Evolutionary conservation across 208 protist species (phyloP).

Genomic region (Histomonas meleagridis): DNA sequence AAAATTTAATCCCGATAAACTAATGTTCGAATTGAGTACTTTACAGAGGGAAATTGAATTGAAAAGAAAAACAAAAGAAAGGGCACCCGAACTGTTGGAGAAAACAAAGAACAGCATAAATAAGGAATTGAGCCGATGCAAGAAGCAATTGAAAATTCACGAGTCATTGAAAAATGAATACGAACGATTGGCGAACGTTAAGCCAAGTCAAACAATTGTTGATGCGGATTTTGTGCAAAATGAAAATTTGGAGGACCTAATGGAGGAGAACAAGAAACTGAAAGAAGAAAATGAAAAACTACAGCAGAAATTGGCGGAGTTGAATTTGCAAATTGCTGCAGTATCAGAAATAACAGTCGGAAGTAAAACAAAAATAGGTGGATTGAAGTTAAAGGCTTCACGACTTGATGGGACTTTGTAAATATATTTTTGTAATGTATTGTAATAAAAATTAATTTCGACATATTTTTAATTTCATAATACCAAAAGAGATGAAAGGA

Average conservation of each 20-base stretch:
- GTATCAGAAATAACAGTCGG: conserved; percentile 30
- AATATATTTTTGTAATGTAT: no score
- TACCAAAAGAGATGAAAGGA: no score
- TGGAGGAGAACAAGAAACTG: not conserved
- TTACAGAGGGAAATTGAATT: conserved; percentile 14
- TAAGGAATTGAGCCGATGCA: not conserved
- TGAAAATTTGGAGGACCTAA: not conserved
- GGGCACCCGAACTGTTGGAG: not conserved
- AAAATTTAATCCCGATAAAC: conserved; percentile 25
- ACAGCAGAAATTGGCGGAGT: not conserved
- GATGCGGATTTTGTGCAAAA: not conserved
- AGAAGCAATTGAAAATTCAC: not conserved
- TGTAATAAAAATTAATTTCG: no score
- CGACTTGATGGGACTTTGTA: conserved; percentile 35
- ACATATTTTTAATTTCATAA: no score
- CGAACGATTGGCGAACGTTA: not conserved
- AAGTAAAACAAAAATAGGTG: not conserved
- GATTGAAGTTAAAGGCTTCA: conserved; percentile 7
- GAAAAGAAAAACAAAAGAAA: not conserved
- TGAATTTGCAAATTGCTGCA: not conserved
- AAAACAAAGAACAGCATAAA: not conserved
- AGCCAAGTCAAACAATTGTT: not conserved
- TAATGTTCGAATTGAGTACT: not conserved
- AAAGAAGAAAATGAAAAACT: conserved; percentile 31
- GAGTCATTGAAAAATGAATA: not conserved